These are phyloP conservation scores for Mesembryanthemum crystallinum DNA, from an alignment of 148 eudicot species.

Conservation along the genomic window DNA sequence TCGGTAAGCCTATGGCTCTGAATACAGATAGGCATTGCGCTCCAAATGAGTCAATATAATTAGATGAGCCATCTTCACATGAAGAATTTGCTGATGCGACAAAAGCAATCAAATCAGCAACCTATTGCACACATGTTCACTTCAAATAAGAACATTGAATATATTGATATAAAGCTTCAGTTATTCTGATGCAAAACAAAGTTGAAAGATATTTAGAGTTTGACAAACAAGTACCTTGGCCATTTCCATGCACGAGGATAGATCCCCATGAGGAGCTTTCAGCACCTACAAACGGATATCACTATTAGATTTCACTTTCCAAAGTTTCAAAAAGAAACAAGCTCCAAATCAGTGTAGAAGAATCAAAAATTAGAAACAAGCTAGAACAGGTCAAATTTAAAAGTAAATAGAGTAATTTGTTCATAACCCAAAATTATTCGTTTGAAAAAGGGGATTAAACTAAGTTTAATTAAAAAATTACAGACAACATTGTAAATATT, in stretches of 20 bases:
- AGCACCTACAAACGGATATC: slow-evolving; percentile 49
- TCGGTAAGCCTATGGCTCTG: slow-evolving; percentile 85
- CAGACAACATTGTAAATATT: too few relatives aligned
- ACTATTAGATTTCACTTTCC: background rate
- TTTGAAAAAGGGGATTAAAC: background rate
- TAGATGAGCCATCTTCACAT: slow-evolving; percentile 42
- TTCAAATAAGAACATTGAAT: background rate
- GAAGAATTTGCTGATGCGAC: slow-evolving; percentile 74
- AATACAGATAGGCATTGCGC: slow-evolving; percentile 90
- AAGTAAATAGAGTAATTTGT: background rate
- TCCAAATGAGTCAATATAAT: slow-evolving; percentile 81
- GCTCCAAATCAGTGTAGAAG: background rate
- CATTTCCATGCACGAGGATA: slow-evolving; percentile 88
- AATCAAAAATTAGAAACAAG: background rate
- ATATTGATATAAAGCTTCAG: background rate
- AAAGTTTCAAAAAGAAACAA: background rate
- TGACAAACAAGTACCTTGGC: slow-evolving; percentile 56
- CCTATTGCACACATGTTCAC: slow-evolving; percentile 35
- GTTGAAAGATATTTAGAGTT: background rate
- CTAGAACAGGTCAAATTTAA: background rate
- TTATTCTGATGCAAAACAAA: background rate
- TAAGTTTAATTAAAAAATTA: too few relatives aligned
- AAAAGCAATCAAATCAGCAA: slow-evolving; percentile 93
- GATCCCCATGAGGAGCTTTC: slow-evolving; percentile 91
- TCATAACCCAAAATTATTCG: background rate